A percentile compares a stretch with the other conserved stretches of the same genome.
Evolutionary conservation across 352 stramenopile species (phyloP).

Genomic region (Phytophthora melonis): DNA sequence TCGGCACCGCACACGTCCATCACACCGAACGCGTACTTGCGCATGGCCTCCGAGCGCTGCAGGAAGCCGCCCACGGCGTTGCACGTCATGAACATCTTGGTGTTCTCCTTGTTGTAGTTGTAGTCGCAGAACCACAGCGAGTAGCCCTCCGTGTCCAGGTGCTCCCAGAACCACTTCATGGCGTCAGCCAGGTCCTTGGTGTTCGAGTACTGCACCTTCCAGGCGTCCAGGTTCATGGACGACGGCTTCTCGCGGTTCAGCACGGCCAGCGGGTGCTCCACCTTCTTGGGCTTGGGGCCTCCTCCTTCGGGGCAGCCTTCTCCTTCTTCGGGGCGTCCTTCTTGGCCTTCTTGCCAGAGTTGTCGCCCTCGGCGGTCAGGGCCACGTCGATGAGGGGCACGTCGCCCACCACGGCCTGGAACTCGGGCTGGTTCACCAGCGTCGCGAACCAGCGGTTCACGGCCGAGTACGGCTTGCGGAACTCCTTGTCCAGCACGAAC

Average conservation of each 20-base stretch:
- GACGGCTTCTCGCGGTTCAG: constrained; percentile 89
- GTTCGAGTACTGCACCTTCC: constrained; percentile 96
- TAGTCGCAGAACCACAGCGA: constrained; percentile 93
- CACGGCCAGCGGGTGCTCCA: constrained; percentile 87
- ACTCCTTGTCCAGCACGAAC: constrained; percentile 91
- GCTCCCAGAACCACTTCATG: constrained; percentile 94
- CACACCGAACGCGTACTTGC: constrained; percentile 94
- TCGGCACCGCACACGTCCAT: constrained; percentile 79
- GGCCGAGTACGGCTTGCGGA: constrained; percentile 87
- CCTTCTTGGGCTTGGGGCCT: constrained; percentile 78
- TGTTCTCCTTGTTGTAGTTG: constrained; percentile 96
- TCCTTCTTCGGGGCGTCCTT: constrained; percentile 57
- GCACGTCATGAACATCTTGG: constrained; percentile 93
- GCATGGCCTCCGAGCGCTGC: constrained; percentile 92
- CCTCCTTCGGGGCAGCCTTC: constrained; percentile 47
- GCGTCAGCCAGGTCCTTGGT: constrained; percentile 75
- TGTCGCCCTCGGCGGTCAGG: constrained; percentile 69
- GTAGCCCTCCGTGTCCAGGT: constrained; percentile 90
- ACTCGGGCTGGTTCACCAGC: constrained; percentile 95
- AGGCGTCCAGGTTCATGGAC: constrained; percentile 85
- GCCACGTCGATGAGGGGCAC: constrained; percentile 87
- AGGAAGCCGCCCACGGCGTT: constrained; percentile 94
- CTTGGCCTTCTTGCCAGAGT: constrained; percentile 47
- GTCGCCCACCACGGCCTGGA: constrained; percentile 92
- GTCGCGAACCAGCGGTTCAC: constrained; percentile 94